phyloP scores from a whole-genome alignment of 2,329 filamentous ascomycete genomes.

The Cytospora paraplurivora region DNA sequence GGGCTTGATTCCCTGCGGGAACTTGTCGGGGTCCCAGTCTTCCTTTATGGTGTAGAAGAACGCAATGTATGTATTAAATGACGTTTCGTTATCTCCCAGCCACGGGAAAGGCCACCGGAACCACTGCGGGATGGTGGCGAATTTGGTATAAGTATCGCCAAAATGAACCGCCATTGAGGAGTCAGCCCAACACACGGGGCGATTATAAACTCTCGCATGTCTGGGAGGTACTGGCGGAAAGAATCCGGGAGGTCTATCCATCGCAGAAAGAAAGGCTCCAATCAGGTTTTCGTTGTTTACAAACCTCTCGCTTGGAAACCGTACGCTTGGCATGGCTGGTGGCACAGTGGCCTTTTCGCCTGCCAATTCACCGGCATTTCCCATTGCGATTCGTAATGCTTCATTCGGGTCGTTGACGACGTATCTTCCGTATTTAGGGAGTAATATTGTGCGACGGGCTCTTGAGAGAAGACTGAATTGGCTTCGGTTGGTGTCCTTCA shows the following conservation, averaged over 20 bases:
- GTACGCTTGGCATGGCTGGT: not conserved
- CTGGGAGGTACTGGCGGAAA: not conserved
- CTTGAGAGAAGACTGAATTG: not conserved
- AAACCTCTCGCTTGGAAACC: conserved; percentile 13
- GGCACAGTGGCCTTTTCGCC: not conserved
- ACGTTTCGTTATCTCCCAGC: conserved; percentile 6
- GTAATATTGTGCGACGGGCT: conserved; percentile 34
- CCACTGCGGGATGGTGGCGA: conserved; percentile 42
- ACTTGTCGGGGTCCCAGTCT: conserved; percentile 38
- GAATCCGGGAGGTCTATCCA: conserved; percentile 2
- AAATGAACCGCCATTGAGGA: conserved; percentile 43
- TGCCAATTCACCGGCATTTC: conserved; percentile 23
- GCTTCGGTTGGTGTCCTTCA: conserved; percentile 23
- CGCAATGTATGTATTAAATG: conserved; percentile 44
- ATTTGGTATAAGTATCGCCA: conserved; percentile 34
- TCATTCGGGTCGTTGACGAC: conserved; percentile 44
- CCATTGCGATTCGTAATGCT: conserved; percentile 30
- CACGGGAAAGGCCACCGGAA: conserved; percentile 36
- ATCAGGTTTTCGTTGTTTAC: conserved; percentile 13
- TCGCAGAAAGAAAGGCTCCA: conserved; percentile 16
- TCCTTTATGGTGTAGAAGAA: conserved; percentile 54
- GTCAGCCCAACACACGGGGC: conserved; percentile 47
- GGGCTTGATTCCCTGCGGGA: conserved; percentile 29
- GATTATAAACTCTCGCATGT: conserved; percentile 39
- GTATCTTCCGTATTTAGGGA: conserved; percentile 42